A percentile compares a stretch with the other conserved stretches of the same genome.
phyloP scores from a whole-genome alignment of 2,329 filamentous ascomycete species.

The Penicillium sp. region DNA sequence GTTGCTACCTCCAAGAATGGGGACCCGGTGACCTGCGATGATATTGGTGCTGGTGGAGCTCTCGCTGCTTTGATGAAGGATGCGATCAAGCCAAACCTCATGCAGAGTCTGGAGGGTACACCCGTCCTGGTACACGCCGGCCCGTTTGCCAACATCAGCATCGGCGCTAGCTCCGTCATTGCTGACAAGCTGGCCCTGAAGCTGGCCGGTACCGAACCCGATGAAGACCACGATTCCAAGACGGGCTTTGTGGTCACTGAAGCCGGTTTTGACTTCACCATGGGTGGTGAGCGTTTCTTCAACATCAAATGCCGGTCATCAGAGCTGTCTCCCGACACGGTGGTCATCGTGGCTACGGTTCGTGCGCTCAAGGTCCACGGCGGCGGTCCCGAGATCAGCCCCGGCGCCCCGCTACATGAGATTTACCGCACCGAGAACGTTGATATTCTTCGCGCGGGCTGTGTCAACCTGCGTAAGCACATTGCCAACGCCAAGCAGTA shows the following conservation, averaged over 20 bases:
- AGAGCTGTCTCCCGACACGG: conserved; percentile 83
- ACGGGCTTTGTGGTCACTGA: conserved; percentile 93
- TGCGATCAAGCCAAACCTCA: conserved; percentile 96
- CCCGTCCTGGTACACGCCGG: conserved; percentile 97
- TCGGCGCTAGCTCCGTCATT: conserved; percentile 90
- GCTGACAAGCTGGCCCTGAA: conserved; percentile 95
- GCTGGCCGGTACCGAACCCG: conserved; percentile 86
- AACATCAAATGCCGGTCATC: conserved; percentile 99
- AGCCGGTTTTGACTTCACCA: conserved; percentile 98
- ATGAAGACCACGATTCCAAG: conserved; percentile 76
- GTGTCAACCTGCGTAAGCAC: conserved; percentile 92
- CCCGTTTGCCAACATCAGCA: conserved; percentile 96
- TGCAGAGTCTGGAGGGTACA: conserved; percentile 96
- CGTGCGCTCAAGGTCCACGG: conserved; percentile 95
- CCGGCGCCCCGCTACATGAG: conserved; percentile 75
- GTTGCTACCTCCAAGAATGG: conserved; percentile 79
- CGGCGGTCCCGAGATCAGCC: conserved; percentile 86
- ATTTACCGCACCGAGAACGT: conserved; percentile 93
- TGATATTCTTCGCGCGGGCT: conserved; percentile 81
- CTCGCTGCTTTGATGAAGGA: conserved; percentile 94
- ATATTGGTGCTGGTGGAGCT: conserved; percentile 86
- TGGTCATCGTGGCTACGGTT: conserved; percentile 92
- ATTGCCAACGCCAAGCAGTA: conserved; percentile 84
- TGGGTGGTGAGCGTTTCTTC: conserved; percentile 99
- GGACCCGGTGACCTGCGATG: conserved; percentile 91